Conservation (phyloP, 768 basidiomycete species). For the Boletus subparvulus region DNA sequence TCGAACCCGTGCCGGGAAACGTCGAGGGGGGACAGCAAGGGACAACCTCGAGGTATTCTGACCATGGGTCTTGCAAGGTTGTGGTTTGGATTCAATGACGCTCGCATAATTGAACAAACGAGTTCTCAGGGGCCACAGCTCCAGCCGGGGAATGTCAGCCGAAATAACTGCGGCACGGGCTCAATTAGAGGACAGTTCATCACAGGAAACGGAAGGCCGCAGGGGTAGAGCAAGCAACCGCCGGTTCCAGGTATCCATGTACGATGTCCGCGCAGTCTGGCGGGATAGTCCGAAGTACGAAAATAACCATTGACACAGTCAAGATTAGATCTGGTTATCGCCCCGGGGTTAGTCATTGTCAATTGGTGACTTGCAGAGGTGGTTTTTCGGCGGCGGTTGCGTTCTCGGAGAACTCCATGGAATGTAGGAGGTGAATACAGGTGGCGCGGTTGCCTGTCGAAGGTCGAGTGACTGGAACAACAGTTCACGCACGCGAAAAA, state of each 20-base stretch:
- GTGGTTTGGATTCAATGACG: slow-evolving; percentile 6
- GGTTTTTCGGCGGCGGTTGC: slow-evolving; percentile 2
- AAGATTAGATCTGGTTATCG: slow-evolving; percentile 27
- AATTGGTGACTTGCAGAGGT: background rate
- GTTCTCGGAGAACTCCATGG: slow-evolving; percentile 5
- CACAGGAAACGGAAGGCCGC: slow-evolving; percentile 32
- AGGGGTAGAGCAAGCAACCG: slow-evolving; percentile 12
- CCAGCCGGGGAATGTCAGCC: slow-evolving; percentile 4
- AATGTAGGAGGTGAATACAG: background rate
- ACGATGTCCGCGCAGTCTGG: background rate
- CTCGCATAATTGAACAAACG: slow-evolving; percentile 2
- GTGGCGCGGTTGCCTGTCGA: slow-evolving; percentile 6
- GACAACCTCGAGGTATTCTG: slow-evolving; percentile 14
- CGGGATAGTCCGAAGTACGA: slow-evolving; percentile 25
- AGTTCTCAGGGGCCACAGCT: slow-evolving; percentile 12
- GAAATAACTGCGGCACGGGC: slow-evolving; percentile 16
- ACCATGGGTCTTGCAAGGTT: background rate
- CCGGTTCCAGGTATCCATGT: slow-evolving; percentile 12
- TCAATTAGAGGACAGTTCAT: slow-evolving; percentile 18
- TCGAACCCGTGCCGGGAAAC: background rate
- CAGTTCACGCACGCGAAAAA: slow-evolving; percentile 28
- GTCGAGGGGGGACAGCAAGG: background rate
- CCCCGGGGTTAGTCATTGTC: slow-evolving; percentile 1
- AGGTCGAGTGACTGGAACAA: slow-evolving; percentile 12
- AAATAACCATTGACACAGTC: slow-evolving; percentile 19